These are phyloP conservation scores for Paramecium octaurelia DNA, from an alignment of 73 alveolate genomes.

Conservation along the genomic window DNA sequence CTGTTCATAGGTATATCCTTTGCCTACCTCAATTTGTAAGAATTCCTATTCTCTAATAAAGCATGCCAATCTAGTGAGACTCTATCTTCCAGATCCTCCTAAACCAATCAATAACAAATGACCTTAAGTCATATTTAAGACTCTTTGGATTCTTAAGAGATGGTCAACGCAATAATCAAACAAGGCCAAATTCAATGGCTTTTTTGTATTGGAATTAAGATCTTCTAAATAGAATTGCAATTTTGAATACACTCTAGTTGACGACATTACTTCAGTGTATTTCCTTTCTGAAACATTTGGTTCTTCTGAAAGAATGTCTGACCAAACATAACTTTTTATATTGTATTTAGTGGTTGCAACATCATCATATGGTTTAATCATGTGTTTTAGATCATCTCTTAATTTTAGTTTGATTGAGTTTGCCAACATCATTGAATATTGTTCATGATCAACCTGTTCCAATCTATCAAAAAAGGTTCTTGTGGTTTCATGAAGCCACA, in stretches of 20 bases:
- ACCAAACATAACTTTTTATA: conserved; percentile 61
- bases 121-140: conserved; percentile 75
- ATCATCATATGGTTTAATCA: conserved; percentile 76
- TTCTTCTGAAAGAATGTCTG: conserved; percentile 46
- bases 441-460: conserved; percentile 63
- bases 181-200: conserved; percentile 73
- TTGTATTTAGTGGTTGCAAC: conserved; percentile 64
- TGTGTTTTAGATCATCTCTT: conserved; percentile 73
- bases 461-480: conserved; percentile 91
- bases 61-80: conserved; percentile 69
- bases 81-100: conserved; percentile 83
- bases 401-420: conserved; percentile 41
- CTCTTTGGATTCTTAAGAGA: conserved; percentile 73
- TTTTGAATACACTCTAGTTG: conserved; percentile 45
- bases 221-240: conserved; percentile 63
- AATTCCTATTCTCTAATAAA: conserved; percentile 69
- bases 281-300: neutral
- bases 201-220: conserved; percentile 72
- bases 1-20: conserved; percentile 68
- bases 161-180: conserved; percentile 82
- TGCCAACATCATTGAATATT: conserved; percentile 14
- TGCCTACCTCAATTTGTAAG: conserved; percentile 67
- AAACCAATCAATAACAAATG: conserved; percentile 82
- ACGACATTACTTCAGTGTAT: conserved; percentile 35
- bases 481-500: conserved; percentile 94